Evolutionary conservation across 768 basidiomycete species (phyloP), one percentile per base, ranked within the genome.

Genomic region (Pluteus cervinus): DNA sequence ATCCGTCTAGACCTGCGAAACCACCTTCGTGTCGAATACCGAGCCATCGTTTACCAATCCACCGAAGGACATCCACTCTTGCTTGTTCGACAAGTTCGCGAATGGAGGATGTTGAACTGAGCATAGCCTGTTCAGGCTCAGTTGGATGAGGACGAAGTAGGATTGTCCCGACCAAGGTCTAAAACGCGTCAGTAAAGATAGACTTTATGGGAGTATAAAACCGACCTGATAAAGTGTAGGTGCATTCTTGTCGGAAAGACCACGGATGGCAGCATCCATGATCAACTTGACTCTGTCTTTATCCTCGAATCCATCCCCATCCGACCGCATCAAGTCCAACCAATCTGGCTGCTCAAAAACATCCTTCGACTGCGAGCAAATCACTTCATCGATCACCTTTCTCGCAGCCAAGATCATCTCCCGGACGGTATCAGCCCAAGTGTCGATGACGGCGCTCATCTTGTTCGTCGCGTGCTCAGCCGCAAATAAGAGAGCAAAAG

Each of bases 21-120:
- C 86, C 88, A n/a, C 77, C 75, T 35, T 79, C 78, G 33, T 82
- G 76, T 9, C 82, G 71, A 20, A 91, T 74, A 9, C 65, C 70
- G 30, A 82, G 51, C 90, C 89, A 96, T 4, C 85, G 74, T 41
- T 79, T 78, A 6, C 76, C 75, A 39, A 97, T 73, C 74, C 86
- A 92, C 29, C 65, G 63, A 0, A 87, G 53, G 21, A 92, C 56
- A 26, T 82, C 81, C 40, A 79, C 52, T 1, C 73, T 73, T 3
- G 85, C 71, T 42, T 80, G 72, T 52, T 94, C 90, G 7, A 93
- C 79, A 39, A 78, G 75, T 0, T 74, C 64, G 6, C 86, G 76
- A 15, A 87, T 69, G 24, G 72, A 74, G 0, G 86, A 89, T 0
- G 84, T 87, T 5, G 75, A 62, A 0, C 79, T 62, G 2, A 94